Evolutionary conservation across 108 stramenopile species (phyloP).

Genomic region (Discostella stelligeroides): DNA sequence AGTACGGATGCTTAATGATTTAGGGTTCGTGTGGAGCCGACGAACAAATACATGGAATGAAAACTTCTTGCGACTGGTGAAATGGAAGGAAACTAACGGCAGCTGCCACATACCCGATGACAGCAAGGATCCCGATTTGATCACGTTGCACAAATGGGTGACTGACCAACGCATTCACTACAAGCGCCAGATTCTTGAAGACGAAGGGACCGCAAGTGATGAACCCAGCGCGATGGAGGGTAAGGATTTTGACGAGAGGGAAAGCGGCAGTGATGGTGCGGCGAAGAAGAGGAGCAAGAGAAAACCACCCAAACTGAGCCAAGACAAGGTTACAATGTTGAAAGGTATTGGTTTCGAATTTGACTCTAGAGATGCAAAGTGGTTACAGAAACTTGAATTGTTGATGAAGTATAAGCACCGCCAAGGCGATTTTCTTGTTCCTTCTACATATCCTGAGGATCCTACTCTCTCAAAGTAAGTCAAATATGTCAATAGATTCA

Average conservation of each 20-base stretch:
- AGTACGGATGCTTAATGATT: conserved; percentile 33
- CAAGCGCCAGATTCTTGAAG: conserved; percentile 36
- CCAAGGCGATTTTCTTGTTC: conserved; percentile 40
- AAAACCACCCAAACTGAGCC: conserved; percentile 33
- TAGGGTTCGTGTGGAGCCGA: conserved; percentile 44
- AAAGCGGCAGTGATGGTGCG: conserved; percentile 5
- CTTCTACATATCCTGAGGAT: conserved; percentile 36
- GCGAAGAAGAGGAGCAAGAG: conserved; percentile 34
- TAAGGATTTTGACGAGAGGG: not conserved
- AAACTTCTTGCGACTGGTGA: conserved; percentile 37
- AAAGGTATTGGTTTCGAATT: conserved; percentile 43
- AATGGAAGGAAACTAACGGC: conserved; percentile 36
- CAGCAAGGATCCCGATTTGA: conserved; percentile 33
- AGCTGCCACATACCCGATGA: conserved; percentile 34
- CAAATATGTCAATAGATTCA: not conserved
- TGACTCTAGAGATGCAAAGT: conserved; percentile 45
- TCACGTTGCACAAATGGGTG: conserved; percentile 38
- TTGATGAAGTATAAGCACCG: conserved; percentile 34
- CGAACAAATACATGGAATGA: conserved; percentile 45
- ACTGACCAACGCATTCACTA: conserved; percentile 43
- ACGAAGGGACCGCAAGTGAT: conserved; percentile 8
- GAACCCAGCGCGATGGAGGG: conserved; percentile 2
- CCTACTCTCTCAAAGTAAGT: conserved; percentile 40
- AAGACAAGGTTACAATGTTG: conserved; percentile 33
- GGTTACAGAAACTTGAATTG: conserved; percentile 40